phyloP scores from a whole-genome alignment of 805 yeast species.

The Huiozyma naganishii region DNA sequence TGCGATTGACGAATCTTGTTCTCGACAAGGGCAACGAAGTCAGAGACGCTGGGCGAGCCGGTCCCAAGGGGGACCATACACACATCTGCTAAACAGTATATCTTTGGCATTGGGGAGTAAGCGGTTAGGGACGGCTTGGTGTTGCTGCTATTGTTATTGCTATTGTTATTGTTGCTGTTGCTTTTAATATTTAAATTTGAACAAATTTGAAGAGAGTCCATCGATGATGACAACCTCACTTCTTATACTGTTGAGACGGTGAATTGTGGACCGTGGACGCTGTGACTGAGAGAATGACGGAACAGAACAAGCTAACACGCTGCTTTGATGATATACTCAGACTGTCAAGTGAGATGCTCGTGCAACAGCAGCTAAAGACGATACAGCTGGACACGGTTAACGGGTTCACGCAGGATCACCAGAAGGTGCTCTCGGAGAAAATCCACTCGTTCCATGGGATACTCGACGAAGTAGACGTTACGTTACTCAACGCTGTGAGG shows the following conservation, averaged over 20 bases:
- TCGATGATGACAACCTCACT: too few relatives aligned
- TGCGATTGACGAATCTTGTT: constrained; percentile 49
- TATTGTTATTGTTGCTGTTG: too few relatives aligned
- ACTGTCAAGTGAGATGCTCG: constrained; percentile 26
- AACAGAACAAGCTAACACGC: constrained; percentile 20
- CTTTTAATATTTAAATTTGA: not conserved
- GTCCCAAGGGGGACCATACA: constrained; percentile 87
- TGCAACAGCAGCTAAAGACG: constrained; percentile 27
- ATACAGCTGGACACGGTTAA: constrained; percentile 21
- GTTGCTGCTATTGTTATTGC: too few relatives aligned
- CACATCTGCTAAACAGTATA: constrained; percentile 74
- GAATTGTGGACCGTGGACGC: too few relatives aligned
- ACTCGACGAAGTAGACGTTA: constrained; percentile 24
- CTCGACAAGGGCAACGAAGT: constrained; percentile 66
- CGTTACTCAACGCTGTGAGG: constrained; percentile 17
- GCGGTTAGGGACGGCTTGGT: not conserved
- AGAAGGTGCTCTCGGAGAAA: constrained; percentile 18
- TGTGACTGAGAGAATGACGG: too few relatives aligned
- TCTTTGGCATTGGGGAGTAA: constrained; percentile 6
- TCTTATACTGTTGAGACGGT: too few relatives aligned
- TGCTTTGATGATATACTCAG: constrained; percentile 26
- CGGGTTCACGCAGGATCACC: constrained; percentile 21
- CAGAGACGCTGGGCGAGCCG: constrained; percentile 64
- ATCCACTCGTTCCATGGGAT: constrained; percentile 22
- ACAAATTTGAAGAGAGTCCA: not conserved